Conservation (phyloP, 1,139 yeast genomes). For the Blastobotrys persicus region DNA sequence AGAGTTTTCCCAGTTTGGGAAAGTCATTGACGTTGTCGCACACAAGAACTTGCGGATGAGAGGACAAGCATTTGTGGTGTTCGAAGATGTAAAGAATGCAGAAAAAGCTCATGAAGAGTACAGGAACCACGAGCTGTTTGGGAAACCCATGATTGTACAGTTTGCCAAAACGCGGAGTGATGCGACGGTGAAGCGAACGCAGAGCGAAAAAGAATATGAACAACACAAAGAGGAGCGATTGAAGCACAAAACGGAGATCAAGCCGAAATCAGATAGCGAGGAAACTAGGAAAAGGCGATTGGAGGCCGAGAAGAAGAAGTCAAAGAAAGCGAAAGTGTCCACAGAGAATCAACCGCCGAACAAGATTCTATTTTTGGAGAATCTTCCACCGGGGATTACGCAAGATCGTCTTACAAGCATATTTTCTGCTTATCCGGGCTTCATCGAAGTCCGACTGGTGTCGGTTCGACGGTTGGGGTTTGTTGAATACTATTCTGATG, state of each 20-base stretch:
- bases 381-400: constrained; percentile 50
- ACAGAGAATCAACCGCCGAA: constrained; percentile 55
- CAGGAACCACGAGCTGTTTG: constrained; percentile 43
- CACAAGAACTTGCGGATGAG: constrained; percentile 61
- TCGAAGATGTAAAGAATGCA: constrained; percentile 47
- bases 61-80: constrained; percentile 87
- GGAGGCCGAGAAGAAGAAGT: constrained; percentile 22
- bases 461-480: constrained; percentile 70
- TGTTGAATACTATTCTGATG: constrained; percentile 66
- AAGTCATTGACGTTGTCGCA: constrained; percentile 54
- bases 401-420: constrained; percentile 44
- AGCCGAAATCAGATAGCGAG: constrained; percentile 18
- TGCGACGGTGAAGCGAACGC: constrained; percentile 33
- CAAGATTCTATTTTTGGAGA: constrained; percentile 65
- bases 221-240: constrained; percentile 35
- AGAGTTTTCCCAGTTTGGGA: constrained; percentile 49
- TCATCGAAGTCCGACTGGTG: constrained; percentile 63
- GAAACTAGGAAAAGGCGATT: constrained; percentile 15
- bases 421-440: constrained; percentile 57
- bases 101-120: constrained; percentile 44
- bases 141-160: constrained; percentile 50
- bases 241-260: constrained; percentile 30
- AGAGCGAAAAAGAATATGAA: constrained; percentile 34
- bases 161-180: constrained; percentile 52
- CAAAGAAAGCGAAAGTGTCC: constrained; percentile 18